Evolutionary conservation across 164 flowering plant genomes (phyloP).

Genomic region (Piper longum): DNA sequence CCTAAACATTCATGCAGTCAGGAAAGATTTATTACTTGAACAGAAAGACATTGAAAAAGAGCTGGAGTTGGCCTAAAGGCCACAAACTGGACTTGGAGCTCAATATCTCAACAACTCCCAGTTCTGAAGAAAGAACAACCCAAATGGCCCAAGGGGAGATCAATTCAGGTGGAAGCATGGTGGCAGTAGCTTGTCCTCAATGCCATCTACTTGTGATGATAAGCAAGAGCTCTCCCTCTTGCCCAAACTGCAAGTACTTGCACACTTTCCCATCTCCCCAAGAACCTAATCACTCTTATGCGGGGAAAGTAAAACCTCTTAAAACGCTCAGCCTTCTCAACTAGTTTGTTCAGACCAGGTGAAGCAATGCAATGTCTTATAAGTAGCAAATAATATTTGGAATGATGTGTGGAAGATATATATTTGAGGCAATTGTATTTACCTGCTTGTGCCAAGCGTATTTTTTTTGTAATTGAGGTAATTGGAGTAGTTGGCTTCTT

Average conservation of each 20-base stretch:
- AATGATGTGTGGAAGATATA: too few species aligned
- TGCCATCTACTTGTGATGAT: slow-evolving; percentile 66
- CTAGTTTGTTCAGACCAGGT: not conserved
- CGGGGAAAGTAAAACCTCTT: slow-evolving; percentile 16
- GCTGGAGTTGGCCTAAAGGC: slow-evolving; percentile 34
- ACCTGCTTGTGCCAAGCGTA: too few species aligned
- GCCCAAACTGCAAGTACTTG: slow-evolving; percentile 66
- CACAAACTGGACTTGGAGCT: slow-evolving; percentile 50
- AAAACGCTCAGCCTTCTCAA: slow-evolving; percentile 32
- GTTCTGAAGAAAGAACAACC: not conserved
- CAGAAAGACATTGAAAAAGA: slow-evolving; percentile 41
- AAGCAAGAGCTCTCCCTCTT: slow-evolving; percentile 45
- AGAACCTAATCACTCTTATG: slow-evolving; percentile 6
- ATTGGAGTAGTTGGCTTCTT: too few species aligned
- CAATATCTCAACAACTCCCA: slow-evolving; percentile 32
- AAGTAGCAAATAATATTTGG: too few species aligned
- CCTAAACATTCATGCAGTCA: slow-evolving; percentile 23
- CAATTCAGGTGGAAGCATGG: slow-evolving; percentile 25
- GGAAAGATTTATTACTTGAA: slow-evolving; percentile 55
- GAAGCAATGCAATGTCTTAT: too few species aligned
- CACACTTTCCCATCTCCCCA: slow-evolving; percentile 31
- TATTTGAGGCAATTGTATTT: too few species aligned
- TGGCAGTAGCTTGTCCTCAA: slow-evolving; percentile 51
- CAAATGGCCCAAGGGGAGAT: slow-evolving; percentile 5
- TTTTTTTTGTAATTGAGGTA: too few species aligned